Percentiles rank a stretch among this genome's conserved stretches.
phyloP scores from a whole-genome alignment of 2,329 filamentous ascomycete species.

The Alternaria consortialis region DNA sequence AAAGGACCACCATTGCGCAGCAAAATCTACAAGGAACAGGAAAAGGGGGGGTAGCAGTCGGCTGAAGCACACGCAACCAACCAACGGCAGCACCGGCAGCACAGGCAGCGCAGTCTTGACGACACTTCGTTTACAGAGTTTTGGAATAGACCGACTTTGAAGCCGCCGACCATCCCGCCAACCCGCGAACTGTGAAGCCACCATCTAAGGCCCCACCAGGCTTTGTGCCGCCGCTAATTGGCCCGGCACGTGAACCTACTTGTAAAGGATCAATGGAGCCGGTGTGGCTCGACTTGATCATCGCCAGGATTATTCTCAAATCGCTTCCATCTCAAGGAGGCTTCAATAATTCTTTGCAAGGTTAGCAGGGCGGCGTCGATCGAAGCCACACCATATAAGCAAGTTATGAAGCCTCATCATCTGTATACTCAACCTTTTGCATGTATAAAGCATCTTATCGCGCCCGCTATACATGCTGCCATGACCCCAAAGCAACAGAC shows the following conservation, averaged over 20 bases:
- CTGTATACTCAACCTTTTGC: conserved; percentile 2
- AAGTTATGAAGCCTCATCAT: conserved; percentile 24
- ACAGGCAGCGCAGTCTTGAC: conserved; percentile 12
- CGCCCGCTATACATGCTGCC: conserved; percentile 24
- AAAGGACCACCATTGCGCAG: conserved; percentile 19
- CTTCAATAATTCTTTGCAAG: conserved; percentile 39
- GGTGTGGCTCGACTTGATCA: conserved; percentile 45
- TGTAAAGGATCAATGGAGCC: conserved; percentile 33
- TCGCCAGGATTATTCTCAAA: conserved; percentile 42
- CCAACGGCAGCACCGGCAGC: conserved; percentile 20
- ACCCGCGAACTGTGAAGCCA: conserved; percentile 32
- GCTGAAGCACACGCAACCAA: conserved; percentile 26
- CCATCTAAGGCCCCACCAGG: conserved; percentile 24
- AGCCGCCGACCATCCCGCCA: conserved; percentile 12
- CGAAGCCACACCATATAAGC: conserved; percentile 39
- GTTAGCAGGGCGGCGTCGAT: conserved; percentile 39
- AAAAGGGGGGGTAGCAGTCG: conserved; percentile 30
- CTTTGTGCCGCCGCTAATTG: conserved; percentile 26
- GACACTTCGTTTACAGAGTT: conserved; percentile 16
- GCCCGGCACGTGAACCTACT: conserved; percentile 22
- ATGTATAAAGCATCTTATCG: conserved; percentile 40
- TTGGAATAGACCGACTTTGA: conserved; percentile 20
- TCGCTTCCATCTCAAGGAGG: conserved; percentile 22
- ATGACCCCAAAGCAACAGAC: conserved; percentile 23
- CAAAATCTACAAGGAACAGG: conserved; percentile 5